Evolutionary conservation across 2,329 filamentous ascomycete genomes (phyloP).

Genomic region (Metarhizium sp.): DNA sequence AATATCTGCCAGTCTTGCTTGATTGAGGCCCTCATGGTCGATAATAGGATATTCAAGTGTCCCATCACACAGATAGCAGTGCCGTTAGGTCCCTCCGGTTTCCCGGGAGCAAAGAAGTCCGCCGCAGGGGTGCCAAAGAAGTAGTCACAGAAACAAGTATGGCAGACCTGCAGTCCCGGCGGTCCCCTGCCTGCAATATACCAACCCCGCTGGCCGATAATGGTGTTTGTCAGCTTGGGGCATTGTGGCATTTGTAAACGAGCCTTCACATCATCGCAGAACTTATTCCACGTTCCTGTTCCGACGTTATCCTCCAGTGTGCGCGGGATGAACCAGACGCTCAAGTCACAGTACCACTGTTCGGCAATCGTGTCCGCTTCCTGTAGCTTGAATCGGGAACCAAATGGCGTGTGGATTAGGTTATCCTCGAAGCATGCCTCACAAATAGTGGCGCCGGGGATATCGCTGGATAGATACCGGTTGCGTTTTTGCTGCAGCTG

Average conservation of each 20-base stretch:
- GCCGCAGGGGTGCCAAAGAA: no score
- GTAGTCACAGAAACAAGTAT: no score
- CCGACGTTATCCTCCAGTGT: constrained; percentile 15
- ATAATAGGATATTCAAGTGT: no score
- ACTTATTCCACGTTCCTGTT: constrained; percentile 22
- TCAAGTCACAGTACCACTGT: constrained; percentile 21
- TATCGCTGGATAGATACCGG: constrained; percentile 26
- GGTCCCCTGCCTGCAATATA: constrained; percentile 12
- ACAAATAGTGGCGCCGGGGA: constrained; percentile 25
- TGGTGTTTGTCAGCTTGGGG: constrained; percentile 12
- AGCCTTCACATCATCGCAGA: constrained; percentile 19
- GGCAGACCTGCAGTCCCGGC: no score
- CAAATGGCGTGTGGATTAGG: constrained; percentile 20
- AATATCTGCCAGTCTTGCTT: no score
- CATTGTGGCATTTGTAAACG: constrained; percentile 19
- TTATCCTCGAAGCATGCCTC: constrained; percentile 27
- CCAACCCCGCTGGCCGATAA: constrained; percentile 20
- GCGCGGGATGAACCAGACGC: constrained; percentile 19
- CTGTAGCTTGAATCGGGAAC: constrained; percentile 16
- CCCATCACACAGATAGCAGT: no score
- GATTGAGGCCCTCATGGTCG: no score
- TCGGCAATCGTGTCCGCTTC: neutral
- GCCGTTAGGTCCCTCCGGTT: no score
- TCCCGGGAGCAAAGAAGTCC: no score
- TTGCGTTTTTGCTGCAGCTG: constrained; percentile 4